phyloP scores from a whole-genome alignment of 2,329 filamentous ascomycete species.

The Rhynchosporium graminicola region DNA sequence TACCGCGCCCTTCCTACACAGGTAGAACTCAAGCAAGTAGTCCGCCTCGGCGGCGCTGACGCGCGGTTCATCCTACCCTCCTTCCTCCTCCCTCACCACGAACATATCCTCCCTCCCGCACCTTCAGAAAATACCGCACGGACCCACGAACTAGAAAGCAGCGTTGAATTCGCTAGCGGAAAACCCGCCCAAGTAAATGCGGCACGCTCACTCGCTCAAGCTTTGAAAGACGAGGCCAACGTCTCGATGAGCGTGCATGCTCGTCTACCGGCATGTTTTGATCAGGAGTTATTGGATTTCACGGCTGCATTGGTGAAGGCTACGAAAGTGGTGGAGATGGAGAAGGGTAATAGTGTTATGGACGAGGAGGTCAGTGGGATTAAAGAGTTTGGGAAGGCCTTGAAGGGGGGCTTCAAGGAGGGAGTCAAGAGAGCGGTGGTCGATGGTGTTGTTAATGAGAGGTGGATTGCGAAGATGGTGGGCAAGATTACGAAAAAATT shows the following conservation, averaged over 20 bases:
- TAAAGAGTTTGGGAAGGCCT: conserved; percentile 38
- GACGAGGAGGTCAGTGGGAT: conserved; percentile 38
- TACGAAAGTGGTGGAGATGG: conserved; percentile 55
- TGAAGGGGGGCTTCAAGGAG: conserved; percentile 44
- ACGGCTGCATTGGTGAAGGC: conserved; percentile 57
- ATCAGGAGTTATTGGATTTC: conserved; percentile 55
- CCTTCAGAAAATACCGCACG: conserved; percentile 42
- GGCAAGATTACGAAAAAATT: conserved; percentile 52
- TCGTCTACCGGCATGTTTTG: conserved; percentile 50
- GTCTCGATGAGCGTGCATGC: conserved; percentile 51
- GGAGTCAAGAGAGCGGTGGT: conserved; percentile 50
- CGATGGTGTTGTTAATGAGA: conserved; percentile 51
- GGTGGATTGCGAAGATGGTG: conserved; percentile 51
- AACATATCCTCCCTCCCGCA: conserved; percentile 50
- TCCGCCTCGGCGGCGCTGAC: conserved; percentile 53
- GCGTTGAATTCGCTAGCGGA: conserved; percentile 46
- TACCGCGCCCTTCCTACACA: conserved; percentile 49
- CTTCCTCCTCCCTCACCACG: conserved; percentile 55
- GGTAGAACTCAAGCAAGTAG: conserved; percentile 49
- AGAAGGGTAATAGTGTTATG: conserved; percentile 44
- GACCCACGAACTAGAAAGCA: conserved; percentile 39
- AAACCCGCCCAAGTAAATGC: conserved; percentile 46
- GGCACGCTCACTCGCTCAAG: conserved; percentile 44
- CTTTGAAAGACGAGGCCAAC: conserved; percentile 49
- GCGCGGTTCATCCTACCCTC: conserved; percentile 50